Evolutionary conservation across 192 early-diverging fungal genomes (phyloP).

Genomic region (Umbelopsis vinacea): DNA sequence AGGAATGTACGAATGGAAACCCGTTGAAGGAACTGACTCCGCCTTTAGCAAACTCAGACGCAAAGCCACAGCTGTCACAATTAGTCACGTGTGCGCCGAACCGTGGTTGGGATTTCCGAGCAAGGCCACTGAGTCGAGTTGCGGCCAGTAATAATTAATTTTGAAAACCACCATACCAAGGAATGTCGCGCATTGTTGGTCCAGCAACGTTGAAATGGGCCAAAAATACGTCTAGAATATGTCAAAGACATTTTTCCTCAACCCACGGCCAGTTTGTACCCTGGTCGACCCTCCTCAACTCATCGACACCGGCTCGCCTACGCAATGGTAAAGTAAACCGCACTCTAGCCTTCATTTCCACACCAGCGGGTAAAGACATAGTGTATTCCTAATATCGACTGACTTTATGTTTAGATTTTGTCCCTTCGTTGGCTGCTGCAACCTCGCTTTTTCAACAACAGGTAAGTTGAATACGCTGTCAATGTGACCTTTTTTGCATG

Average conservation of each 20-base stretch:
- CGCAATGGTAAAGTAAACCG: not conserved
- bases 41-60: not conserved
- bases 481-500: not conserved
- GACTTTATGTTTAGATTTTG: not conserved
- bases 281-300: slow-evolving; percentile 5
- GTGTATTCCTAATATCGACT: not conserved
- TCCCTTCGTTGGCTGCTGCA: slow-evolving; percentile 4
- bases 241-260: not conserved
- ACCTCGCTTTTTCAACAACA: slow-evolving; percentile 11
- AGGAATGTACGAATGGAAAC: not conserved
- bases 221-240: not conserved
- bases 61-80: slow-evolving; percentile 17
- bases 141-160: too few relatives aligned
- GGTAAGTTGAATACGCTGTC: not conserved
- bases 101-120: too few relatives aligned
- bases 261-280: slow-evolving; percentile 9
- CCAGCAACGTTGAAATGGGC: not conserved
- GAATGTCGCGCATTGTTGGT: slow-evolving; percentile 19
- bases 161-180: too few relatives aligned
- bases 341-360: not conserved
- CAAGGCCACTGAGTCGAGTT: too few relatives aligned
- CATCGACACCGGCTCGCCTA: not conserved
- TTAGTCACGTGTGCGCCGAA: not conserved
- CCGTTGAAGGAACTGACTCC: not conserved
- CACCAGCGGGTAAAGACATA: not conserved